Conservation (phyloP, 2,329 filamentous ascomycete genomes). For the Celoporthe dispersa region DNA sequence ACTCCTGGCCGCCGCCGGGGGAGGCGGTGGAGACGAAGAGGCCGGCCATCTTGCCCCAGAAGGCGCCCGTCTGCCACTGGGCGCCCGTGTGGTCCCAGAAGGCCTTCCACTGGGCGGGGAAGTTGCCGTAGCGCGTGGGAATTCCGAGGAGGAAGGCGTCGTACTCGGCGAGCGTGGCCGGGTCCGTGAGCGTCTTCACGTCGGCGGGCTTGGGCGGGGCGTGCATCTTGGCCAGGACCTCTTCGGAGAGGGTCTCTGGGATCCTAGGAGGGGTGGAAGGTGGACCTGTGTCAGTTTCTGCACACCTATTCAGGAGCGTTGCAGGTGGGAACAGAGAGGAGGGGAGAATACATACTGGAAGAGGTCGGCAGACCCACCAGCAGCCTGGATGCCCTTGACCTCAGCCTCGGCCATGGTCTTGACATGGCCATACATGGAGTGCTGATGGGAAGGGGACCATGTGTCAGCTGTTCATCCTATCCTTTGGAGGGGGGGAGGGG, state of each 20-base stretch:
- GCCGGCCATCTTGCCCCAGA: conserved; percentile 87
- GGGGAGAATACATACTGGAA: conserved; percentile 67
- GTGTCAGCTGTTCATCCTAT: conserved; percentile 15
- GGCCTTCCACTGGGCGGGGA: conserved; percentile 92
- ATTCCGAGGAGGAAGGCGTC: conserved; percentile 93
- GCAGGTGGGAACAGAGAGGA: background rate
- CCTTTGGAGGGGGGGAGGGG: too few relatives aligned
- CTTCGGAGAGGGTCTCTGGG: conserved; percentile 81
- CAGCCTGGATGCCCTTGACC: conserved; percentile 85
- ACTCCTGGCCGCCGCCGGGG: conserved; percentile 89
- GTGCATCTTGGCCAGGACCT: conserved; percentile 89
- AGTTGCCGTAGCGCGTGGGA: conserved; percentile 95
- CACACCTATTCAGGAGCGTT: too few relatives aligned
- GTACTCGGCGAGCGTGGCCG: conserved; percentile 69
- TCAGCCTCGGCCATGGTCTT: conserved; percentile 83
- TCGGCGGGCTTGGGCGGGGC: conserved; percentile 75
- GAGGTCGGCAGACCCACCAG: conserved; percentile 80
- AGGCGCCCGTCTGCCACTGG: conserved; percentile 79
- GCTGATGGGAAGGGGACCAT: conserved; percentile 54
- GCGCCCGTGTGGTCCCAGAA: conserved; percentile 91
- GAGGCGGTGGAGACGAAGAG: conserved; percentile 88
- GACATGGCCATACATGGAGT: conserved; percentile 95
- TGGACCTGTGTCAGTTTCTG: conserved; percentile 9
- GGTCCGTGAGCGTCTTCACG: conserved; percentile 66
- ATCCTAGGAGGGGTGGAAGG: conserved; percentile 53